Evolutionary conservation across 2,329 filamentous ascomycete genomes (phyloP).

Genomic region (Aspergillus sp.): DNA sequence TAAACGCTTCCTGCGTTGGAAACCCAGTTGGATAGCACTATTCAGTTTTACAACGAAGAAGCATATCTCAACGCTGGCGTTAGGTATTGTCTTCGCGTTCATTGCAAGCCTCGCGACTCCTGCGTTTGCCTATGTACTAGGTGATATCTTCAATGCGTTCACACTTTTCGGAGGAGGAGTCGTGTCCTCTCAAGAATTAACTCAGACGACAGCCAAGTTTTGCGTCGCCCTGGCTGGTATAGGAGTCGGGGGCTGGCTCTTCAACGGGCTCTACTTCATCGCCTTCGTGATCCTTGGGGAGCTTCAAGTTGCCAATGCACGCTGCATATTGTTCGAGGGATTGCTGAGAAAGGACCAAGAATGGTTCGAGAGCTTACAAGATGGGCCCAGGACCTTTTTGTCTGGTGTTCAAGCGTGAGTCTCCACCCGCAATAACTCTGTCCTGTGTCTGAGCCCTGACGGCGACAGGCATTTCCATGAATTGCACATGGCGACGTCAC

Average conservation of each 20-base stretch:
- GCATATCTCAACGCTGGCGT: slow-evolving; percentile 55
- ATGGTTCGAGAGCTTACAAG: slow-evolving; percentile 75
- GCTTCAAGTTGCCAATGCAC: slow-evolving; percentile 66
- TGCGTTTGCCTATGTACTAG: slow-evolving; percentile 66
- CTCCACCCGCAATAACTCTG: not conserved
- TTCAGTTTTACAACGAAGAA: slow-evolving; percentile 69
- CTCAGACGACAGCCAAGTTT: slow-evolving; percentile 57
- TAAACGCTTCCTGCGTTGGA: slow-evolving; percentile 2
- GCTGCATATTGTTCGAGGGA: slow-evolving; percentile 63
- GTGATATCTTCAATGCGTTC: slow-evolving; percentile 71
- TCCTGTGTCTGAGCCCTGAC: slow-evolving; percentile 1
- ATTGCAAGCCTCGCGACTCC: slow-evolving; percentile 63
- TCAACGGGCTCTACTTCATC: slow-evolving; percentile 64
- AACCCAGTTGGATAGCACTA: slow-evolving; percentile 52
- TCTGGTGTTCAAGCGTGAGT: slow-evolving; percentile 70
- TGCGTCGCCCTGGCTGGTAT: slow-evolving; percentile 63
- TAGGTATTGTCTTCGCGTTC: slow-evolving; percentile 57
- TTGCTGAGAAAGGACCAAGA: slow-evolving; percentile 70
- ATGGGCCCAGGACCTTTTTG: slow-evolving; percentile 70
- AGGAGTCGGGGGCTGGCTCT: slow-evolving; percentile 63
- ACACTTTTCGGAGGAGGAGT: slow-evolving; percentile 61
- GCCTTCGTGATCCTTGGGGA: slow-evolving; percentile 79
- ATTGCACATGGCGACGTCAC: slow-evolving; percentile 74
- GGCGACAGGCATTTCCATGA: slow-evolving; percentile 70
- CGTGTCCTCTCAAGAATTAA: slow-evolving; percentile 50